Evolutionary conservation across 2,329 filamentous ascomycete species (phyloP), one percentile per base, ranked within the genome.

Genomic region (Coniella lustricola): DNA sequence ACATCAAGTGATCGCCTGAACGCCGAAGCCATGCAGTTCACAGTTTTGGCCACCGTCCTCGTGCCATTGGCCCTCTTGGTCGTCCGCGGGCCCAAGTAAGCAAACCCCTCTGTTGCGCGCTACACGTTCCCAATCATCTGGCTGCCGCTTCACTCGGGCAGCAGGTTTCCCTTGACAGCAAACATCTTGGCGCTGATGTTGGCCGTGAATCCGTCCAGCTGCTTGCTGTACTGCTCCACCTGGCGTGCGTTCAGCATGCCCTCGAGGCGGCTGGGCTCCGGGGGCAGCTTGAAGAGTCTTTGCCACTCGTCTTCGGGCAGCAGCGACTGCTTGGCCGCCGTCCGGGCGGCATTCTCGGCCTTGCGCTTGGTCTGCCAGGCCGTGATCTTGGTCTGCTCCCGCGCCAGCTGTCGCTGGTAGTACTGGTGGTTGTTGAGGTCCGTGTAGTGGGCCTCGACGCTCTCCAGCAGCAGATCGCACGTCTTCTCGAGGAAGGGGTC

Each of bases 401-500:
- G 87, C 46, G 84, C 85, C 50, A 97, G 78, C 64, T 94, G 90
- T 62, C 93, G 82, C 73, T 96, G 90, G 76, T 96, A 96, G 79
- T 80, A 82, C 70, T 96, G 90, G 75, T 94, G 93, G 79, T 98
- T 98, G 82, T 97, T 97, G 67, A 95, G 85, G 71, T 98, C 93
- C 52, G 90, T 95, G 74, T 97, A 93, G 76, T 98, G 93, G 48
- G 86, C 85, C 76, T 98, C 93, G 67, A 98, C 95, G 75, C 86
- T 90, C 64, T 98, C 93, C 55, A 97, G 82, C 49, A 98, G 81
- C 58, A 96, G 81, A 65, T 98, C 91, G 72, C 90, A 95, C 45
- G 91, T 95, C 81, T 96, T 95, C 78, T 97, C 91, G 41, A 98
- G 82, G 77, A 94, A 95, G 29, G 93, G 93, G 67, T 98, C 93